These are phyloP conservation scores for Trichosporon sp. DNA, from an alignment of 1,284 basidiomycete species.

Conservation along the genomic window DNA sequence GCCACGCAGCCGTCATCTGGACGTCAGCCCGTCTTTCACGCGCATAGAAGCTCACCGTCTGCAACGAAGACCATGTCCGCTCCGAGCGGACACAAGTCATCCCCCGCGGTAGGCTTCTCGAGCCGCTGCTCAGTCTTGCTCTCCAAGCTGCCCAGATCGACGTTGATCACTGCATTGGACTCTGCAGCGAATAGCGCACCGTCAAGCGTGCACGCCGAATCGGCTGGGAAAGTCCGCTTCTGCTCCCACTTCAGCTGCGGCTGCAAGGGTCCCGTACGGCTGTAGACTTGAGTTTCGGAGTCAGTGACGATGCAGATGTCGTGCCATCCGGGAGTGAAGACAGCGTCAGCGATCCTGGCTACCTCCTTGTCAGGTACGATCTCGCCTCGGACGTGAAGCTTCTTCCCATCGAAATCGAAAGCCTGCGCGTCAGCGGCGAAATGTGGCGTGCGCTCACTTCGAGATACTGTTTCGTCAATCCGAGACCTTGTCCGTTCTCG, in stretches of 20 bases:
- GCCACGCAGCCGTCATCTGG: slow-evolving; percentile 8
- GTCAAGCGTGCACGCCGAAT: slow-evolving; percentile 3
- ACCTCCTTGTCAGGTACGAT: not conserved
- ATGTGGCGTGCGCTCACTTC: slow-evolving; percentile 15
- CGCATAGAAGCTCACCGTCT: slow-evolving; percentile 1
- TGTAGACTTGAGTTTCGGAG: slow-evolving; percentile 9
- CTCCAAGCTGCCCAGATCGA: slow-evolving; percentile 12
- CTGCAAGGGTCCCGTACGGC: not conserved
- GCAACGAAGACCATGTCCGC: slow-evolving; percentile 14
- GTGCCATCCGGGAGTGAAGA: slow-evolving; percentile 20
- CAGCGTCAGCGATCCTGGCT: slow-evolving; percentile 10
- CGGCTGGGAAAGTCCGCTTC: not conserved
- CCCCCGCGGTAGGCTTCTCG: not conserved
- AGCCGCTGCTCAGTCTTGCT: not conserved
- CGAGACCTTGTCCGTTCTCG: slow-evolving; percentile 29
- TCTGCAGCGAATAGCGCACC: slow-evolving; percentile 5
- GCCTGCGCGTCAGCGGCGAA: slow-evolving; percentile 6
- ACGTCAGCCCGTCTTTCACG: not conserved
- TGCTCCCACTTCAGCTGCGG: not conserved
- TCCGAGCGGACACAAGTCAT: slow-evolving; percentile 13
- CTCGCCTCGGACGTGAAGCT: slow-evolving; percentile 25
- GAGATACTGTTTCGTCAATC: slow-evolving; percentile 23
- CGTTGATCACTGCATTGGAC: not conserved
- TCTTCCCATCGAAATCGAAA: slow-evolving; percentile 29
- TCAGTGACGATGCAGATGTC: slow-evolving; percentile 16